Conservation (phyloP, 352 stramenopile genomes). For the Thalassiosira oceanica region DNA sequence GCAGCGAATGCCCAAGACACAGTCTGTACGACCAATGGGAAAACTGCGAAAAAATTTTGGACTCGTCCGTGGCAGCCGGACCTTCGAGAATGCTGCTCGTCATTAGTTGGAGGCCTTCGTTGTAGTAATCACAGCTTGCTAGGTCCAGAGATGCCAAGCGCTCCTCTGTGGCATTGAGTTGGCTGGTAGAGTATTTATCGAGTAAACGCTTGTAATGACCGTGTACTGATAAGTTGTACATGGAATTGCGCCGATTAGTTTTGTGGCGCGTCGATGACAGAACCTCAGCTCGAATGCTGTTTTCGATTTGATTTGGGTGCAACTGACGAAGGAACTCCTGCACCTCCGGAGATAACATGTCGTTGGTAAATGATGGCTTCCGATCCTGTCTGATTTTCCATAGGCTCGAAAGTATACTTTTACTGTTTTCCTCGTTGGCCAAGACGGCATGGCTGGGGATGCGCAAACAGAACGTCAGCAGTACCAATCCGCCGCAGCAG, state of each 20-base stretch:
- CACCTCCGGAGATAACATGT: not conserved
- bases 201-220: constrained; percentile 36
- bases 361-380: no score
- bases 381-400: no score
- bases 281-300: not conserved
- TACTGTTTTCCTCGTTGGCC: no score
- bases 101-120: constrained; percentile 32
- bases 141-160: constrained; percentile 4
- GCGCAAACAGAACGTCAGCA: no score
- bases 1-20: constrained; percentile 22
- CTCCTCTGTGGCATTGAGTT: no score
- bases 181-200: constrained; percentile 5
- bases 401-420: no score
- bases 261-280: not conserved
- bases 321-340: not conserved
- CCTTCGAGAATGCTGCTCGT: no score
- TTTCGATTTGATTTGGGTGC: not conserved
- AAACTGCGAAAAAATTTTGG: constrained; percentile 28
- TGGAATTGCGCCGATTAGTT: constrained; percentile 30
- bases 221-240: constrained; percentile 45
- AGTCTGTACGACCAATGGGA: constrained; percentile 50
- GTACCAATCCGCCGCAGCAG: no score
- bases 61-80: no score
- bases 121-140: constrained; percentile 37
- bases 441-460: no score